Conservation (phyloP, 306 rosid genomes). For the Prunus padus region DNA sequence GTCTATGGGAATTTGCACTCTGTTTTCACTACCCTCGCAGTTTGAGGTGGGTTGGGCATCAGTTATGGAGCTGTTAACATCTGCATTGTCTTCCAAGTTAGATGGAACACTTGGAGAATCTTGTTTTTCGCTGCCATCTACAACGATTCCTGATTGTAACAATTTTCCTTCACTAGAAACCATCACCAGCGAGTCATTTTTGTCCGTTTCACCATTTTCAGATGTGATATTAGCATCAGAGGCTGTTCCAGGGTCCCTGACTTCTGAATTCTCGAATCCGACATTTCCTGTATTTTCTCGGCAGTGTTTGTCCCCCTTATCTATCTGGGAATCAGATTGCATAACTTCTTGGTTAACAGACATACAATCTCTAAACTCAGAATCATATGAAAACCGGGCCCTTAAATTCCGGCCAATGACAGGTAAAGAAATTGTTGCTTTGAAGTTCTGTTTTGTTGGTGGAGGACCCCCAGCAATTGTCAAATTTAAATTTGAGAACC, state of each 20-base stretch:
- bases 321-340: constrained; percentile 32
- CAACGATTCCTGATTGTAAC: constrained; percentile 29
- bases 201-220: constrained; percentile 14
- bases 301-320: background rate
- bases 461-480: constrained; percentile 99
- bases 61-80: background rate
- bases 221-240: constrained; percentile 11
- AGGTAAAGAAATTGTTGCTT: constrained; percentile 79
- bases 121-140: constrained; percentile 14
- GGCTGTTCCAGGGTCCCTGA: constrained; percentile 27
- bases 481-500: constrained; percentile 50
- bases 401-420: constrained; percentile 79
- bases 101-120: constrained; percentile 12
- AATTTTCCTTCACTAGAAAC: constrained; percentile 29
- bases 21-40: constrained; percentile 15
- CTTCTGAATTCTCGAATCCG: constrained; percentile 34
- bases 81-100: constrained; percentile 20
- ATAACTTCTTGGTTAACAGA: constrained; percentile 28
- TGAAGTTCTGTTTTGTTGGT: constrained; percentile 83
- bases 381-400: constrained; percentile 65
- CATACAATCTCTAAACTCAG: constrained; percentile 41
- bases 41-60: constrained; percentile 10
- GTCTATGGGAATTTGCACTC: constrained; percentile 26
- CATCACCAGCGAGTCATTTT: constrained; percentile 22
- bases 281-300: constrained; percentile 28